Evolutionary conservation across 495 filamentous ascomycete genomes (phyloP).

Genomic region (Aspergillus hancockii): DNA sequence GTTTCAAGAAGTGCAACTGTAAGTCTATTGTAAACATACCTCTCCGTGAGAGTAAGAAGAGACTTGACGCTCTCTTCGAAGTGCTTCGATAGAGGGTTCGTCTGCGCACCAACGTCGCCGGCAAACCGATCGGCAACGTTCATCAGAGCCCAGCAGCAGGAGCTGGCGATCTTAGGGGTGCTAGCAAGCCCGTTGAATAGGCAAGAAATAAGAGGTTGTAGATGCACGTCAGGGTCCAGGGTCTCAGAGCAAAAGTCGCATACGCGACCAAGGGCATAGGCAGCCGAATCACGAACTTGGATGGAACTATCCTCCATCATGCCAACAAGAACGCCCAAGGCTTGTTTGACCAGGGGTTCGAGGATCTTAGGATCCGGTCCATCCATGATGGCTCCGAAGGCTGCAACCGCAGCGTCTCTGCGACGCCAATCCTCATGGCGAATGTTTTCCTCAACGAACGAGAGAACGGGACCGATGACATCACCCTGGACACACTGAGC

Average conservation of each 20-base stretch:
- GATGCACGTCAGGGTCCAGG: slow-evolving; percentile 79
- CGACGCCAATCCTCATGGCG: slow-evolving; percentile 88
- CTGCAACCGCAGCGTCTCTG: slow-evolving; percentile 92
- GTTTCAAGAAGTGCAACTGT: neutral
- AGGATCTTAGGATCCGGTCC: slow-evolving; percentile 87
- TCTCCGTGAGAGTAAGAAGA: slow-evolving; percentile 81
- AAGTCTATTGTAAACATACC: slow-evolving; percentile 37
- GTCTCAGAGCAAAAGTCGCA: slow-evolving; percentile 87
- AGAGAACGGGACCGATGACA: slow-evolving; percentile 79
- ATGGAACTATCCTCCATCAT: slow-evolving; percentile 95
- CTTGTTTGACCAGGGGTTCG: slow-evolving; percentile 92
- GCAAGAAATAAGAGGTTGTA: slow-evolving; percentile 78
- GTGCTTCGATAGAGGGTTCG: slow-evolving; percentile 85
- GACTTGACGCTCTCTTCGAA: slow-evolving; percentile 90
- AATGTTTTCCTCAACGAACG: slow-evolving; percentile 89
- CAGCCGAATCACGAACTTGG: slow-evolving; percentile 94
- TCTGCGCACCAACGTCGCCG: slow-evolving; percentile 71
- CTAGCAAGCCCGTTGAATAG: slow-evolving; percentile 90
- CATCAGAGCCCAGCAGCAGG: slow-evolving; percentile 99
- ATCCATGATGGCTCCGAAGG: slow-evolving; percentile 99
- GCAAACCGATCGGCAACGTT: slow-evolving; percentile 95
- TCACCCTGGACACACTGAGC: slow-evolving; percentile 82
- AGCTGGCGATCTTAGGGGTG: slow-evolving; percentile 94
- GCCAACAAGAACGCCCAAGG: slow-evolving; percentile 79
- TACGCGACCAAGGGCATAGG: slow-evolving; percentile 93